Conservation (phyloP, 208 protist species). For the Trypanosoma rangeli region DNA sequence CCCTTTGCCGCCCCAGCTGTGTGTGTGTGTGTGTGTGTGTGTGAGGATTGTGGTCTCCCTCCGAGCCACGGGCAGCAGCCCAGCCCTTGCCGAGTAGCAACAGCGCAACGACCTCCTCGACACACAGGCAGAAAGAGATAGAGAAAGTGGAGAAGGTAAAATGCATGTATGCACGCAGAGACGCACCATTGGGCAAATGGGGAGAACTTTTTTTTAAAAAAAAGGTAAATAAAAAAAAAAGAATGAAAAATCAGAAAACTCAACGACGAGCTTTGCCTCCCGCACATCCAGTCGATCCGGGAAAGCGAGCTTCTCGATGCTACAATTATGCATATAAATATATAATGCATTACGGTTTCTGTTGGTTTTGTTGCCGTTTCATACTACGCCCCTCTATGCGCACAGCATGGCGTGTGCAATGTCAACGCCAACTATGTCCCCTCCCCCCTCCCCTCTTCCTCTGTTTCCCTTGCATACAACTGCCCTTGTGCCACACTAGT, state of each 20-base stretch:
- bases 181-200: background rate
- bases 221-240: background rate
- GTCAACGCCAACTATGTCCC: background rate
- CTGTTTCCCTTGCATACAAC: background rate
- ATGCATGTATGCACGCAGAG: background rate
- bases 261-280: background rate
- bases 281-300: background rate
- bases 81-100: background rate
- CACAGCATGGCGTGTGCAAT: background rate
- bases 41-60: background rate
- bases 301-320: background rate
- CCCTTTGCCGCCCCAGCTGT: conserved; percentile 14
- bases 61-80: background rate
- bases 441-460: background rate
- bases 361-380: background rate
- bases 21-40: conserved; percentile 1
- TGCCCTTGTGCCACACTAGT: background rate
- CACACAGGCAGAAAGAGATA: background rate
- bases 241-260: conserved; percentile 3
- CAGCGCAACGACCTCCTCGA: background rate
- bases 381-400: background rate
- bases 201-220: background rate
- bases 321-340: too few species aligned
- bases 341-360: too few species aligned
- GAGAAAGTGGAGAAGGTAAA: background rate